Evolutionary conservation across 2,329 filamentous ascomycete species (phyloP), one percentile per base, ranked within the genome.

Genomic region (Aspergillus sojae): DNA sequence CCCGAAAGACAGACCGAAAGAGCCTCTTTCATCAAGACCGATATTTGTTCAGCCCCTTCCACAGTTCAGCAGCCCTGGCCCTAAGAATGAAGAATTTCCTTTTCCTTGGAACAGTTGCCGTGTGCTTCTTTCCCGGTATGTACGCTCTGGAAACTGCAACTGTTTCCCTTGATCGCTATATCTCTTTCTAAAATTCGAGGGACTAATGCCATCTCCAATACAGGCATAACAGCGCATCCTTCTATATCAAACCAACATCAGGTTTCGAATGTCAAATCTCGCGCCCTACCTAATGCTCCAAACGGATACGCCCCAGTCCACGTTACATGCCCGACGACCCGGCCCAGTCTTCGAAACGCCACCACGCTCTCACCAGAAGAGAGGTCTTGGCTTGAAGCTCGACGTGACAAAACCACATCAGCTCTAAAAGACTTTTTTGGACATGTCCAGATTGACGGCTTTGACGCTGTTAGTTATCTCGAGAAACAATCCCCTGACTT

Each of bases 381-480:
- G 79, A 84, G 82, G 36, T 80, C 84, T 74, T 98, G 94, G 93
- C 83, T 97, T 6, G 74, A 86, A 58, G 83, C 82, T 63, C 87
- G 94, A 62, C 86, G 93, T 66, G 86, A 86, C 65, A 89, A 90
- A 70, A 95, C 92, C 0, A 79, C 94, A 21, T 78, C 87, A 5
- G 88, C 92, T 5, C 89, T 97, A 85, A 86, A 85, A 62, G 84
- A 90, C 21, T 88, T 96, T 67, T 83, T 98, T 58, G 81, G 81
- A n/a, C 86, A 90, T 60, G 83, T 92, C 72, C 87, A 88, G 71
- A 94, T 97, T 67, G 80, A 85, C 23, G 87, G 85, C 63, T 94
- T 97, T 64, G 89, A 96, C 77, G 89, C 88, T 19, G 82, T 82
- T 1, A 75, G 80, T 2, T 97, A 94, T 75, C 88, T 97, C 70